Evolutionary conservation across 768 basidiomycete species (phyloP).

Genomic region (Russula olivacea): DNA sequence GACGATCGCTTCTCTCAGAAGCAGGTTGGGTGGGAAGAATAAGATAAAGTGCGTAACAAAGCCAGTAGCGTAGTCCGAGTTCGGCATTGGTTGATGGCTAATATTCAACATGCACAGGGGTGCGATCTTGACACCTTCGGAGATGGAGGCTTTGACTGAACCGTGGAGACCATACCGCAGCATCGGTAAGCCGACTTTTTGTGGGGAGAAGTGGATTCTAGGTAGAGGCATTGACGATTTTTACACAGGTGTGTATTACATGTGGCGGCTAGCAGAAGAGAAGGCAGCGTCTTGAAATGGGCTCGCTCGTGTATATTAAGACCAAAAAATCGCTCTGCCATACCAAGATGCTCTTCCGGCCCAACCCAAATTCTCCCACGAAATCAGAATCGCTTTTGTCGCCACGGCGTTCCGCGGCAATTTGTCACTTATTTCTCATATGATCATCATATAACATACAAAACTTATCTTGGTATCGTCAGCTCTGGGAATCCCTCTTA

Average conservation of each 20-base stretch:
- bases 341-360: background rate
- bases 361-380: background rate
- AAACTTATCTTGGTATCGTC: background rate
- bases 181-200: slow-evolving; percentile 45
- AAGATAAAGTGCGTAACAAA: slow-evolving; percentile 55
- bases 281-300: slow-evolving; percentile 8
- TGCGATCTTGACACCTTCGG: slow-evolving; percentile 66
- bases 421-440: background rate
- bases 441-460: background rate
- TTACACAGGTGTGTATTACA: slow-evolving; percentile 66
- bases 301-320: background rate
- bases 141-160: slow-evolving; percentile 75
- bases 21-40: slow-evolving; percentile 59
- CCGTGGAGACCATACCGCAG: slow-evolving; percentile 80
- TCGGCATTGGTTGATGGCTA: background rate
- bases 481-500: background rate
- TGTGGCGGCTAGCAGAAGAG: slow-evolving; percentile 71
- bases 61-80: too few relatives aligned
- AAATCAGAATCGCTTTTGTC: background rate
- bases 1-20: slow-evolving; percentile 50
- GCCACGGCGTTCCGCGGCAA: background rate
- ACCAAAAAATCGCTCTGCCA: background rate
- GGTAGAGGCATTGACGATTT: slow-evolving; percentile 9
- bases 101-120: slow-evolving; percentile 41
- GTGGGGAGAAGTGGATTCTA: background rate